A percentile compares a stretch with the other conserved stretches of the same genome.
Conservation (phyloP, 345 rosid species). For the Aquilaria malaccensis region DNA sequence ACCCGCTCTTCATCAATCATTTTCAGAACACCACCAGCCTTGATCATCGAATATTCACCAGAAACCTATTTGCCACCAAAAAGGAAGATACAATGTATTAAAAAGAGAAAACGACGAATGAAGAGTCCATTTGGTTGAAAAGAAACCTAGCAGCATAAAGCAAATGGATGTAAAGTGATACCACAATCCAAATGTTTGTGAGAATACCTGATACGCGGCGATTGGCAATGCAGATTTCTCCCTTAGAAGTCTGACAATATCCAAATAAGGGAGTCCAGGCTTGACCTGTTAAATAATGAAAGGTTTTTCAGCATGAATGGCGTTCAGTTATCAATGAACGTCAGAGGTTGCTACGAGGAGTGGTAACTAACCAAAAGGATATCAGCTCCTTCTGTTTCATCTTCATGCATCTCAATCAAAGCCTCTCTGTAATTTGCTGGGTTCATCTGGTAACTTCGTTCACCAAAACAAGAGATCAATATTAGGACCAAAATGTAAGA, state of each 20-base stretch:
- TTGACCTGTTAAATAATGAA: slow-evolving; percentile 51
- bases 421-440: slow-evolving; percentile 96
- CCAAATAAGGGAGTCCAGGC: slow-evolving; percentile 97
- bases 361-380: slow-evolving; percentile 64
- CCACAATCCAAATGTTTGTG: neutral
- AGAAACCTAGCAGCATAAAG: neutral
- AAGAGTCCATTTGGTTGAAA: neutral
- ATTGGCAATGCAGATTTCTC: slow-evolving; percentile 76
- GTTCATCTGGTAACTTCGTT: slow-evolving; percentile 92
- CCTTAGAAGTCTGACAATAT: slow-evolving; percentile 82
- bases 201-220: slow-evolving; percentile 86
- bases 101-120: neutral
- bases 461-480: slow-evolving; percentile 20
- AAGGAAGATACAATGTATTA: neutral
- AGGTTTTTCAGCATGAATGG: slow-evolving; percentile 15
- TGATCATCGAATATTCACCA: slow-evolving; percentile 96
- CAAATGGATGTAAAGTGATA: neutral
- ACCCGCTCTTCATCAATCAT: slow-evolving; percentile 92
- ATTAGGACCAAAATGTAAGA: neutral
- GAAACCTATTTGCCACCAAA: slow-evolving; percentile 38
- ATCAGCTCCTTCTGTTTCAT: slow-evolving; percentile 97
- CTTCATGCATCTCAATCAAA: slow-evolving; percentile 70
- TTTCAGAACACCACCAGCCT: slow-evolving; percentile 74
- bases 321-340: neutral
- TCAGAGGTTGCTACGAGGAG: slow-evolving; percentile 6